Conservation (phyloP, 2,329 filamentous ascomycete species). For the Pseudogymnoascus verrucosus region DNA sequence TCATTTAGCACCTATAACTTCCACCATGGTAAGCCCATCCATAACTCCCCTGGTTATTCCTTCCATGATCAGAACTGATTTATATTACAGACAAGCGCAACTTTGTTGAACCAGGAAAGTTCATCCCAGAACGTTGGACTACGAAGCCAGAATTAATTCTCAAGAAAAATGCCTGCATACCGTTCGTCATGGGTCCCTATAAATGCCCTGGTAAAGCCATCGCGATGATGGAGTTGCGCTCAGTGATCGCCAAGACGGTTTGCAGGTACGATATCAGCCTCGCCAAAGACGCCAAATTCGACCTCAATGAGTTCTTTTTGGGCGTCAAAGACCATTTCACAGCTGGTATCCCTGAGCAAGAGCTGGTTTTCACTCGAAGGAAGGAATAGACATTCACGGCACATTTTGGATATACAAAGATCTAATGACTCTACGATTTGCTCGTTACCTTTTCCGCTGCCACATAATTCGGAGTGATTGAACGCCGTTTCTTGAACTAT, state of each 20-base stretch:
- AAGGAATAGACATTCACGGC: background rate
- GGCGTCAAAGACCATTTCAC: conserved; percentile 15
- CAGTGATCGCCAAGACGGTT: conserved; percentile 19
- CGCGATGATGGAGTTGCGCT: conserved; percentile 27
- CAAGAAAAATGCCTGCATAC: conserved; percentile 23
- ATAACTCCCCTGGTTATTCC: background rate
- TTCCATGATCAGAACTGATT: background rate
- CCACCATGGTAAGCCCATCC: conserved; percentile 13
- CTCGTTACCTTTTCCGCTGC: background rate
- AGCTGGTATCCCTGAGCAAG: conserved; percentile 7
- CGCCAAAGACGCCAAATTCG: conserved; percentile 13
- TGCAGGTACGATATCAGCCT: conserved; percentile 20
- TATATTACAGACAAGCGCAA: conserved; percentile 11
- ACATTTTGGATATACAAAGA: background rate
- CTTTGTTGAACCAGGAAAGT: conserved; percentile 17
- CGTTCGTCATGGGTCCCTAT: conserved; percentile 21
- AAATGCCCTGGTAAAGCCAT: conserved; percentile 27
- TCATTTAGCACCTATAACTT: conserved; percentile 13
- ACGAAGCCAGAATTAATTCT: conserved; percentile 16
- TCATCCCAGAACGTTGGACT: conserved; percentile 28
- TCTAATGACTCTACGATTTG: background rate
- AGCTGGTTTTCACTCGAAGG: conserved; percentile 10
- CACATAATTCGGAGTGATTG: background rate
- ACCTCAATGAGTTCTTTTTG: conserved; percentile 11
- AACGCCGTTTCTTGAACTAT: background rate